Evolutionary conservation across 352 stramenopile species (phyloP).

Genomic region (Globisporangium uncinulatum): DNA sequence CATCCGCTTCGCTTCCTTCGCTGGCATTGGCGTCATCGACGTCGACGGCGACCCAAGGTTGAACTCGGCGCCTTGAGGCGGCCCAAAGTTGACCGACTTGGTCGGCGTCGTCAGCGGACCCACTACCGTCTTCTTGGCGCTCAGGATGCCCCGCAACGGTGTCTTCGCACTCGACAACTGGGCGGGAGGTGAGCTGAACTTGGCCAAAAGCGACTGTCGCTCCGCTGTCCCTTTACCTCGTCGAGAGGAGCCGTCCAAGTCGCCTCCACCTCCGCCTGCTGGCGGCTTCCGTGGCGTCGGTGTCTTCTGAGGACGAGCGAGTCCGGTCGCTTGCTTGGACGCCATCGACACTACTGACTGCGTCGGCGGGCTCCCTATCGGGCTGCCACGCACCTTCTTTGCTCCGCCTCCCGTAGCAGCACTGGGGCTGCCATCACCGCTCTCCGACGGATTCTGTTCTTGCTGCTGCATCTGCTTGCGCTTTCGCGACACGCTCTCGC

Average conservation of each 20-base stretch:
- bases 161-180: conserved; percentile 23
- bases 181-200: conserved; percentile 13
- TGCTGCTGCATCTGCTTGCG: conserved; percentile 8
- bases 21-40: conserved; percentile 82
- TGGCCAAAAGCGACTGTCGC: conserved; percentile 8
- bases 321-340: conserved; percentile 6
- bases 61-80: conserved; percentile 73
- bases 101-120: conserved; percentile 51
- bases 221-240: neutral
- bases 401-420: neutral
- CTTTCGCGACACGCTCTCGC: conserved; percentile 20
- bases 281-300: conserved; percentile 13
- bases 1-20: conserved; percentile 47
- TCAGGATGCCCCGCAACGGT: conserved; percentile 72
- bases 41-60: conserved; percentile 72
- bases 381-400: conserved; percentile 8
- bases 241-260: neutral
- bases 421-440: conserved; percentile 1
- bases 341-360: conserved; percentile 9
- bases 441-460: conserved; percentile 9
- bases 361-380: conserved; percentile 11
- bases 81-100: conserved; percentile 84
- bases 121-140: conserved; percentile 48
- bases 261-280: neutral
- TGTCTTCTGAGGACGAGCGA: conserved; percentile 14